phyloP scores from a whole-genome alignment of 2,329 filamentous ascomycete genomes.

The Fusarium xyrophilum region DNA sequence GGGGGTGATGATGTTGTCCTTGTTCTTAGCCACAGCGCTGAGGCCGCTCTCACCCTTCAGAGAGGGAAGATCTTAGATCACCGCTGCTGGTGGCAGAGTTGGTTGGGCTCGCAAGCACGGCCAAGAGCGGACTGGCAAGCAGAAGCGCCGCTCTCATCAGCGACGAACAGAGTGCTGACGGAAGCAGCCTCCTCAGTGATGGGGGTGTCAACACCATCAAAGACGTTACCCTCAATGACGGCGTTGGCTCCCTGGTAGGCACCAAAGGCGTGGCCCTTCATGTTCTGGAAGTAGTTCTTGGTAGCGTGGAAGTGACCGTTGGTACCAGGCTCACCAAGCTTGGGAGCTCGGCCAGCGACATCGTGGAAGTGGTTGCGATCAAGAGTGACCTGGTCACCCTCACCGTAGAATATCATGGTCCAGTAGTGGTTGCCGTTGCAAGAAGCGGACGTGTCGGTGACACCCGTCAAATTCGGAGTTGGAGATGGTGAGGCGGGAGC shows the following conservation, averaged over 20 bases:
- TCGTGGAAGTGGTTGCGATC: conserved; percentile 43
- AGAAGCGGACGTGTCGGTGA: conserved; percentile 40
- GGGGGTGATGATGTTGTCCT: conserved; percentile 36
- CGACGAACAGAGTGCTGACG: conserved; percentile 29
- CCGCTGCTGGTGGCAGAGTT: conserved; percentile 37
- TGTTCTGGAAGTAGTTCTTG: conserved; percentile 43
- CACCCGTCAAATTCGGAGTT: conserved; percentile 52
- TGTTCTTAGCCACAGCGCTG: conserved; percentile 12
- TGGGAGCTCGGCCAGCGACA: conserved; percentile 41
- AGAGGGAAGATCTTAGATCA: conserved; percentile 30
- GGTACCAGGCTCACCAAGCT: conserved; percentile 41
- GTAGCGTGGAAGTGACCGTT: conserved; percentile 37
- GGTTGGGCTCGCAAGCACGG: conserved; percentile 35
- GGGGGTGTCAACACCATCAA: conserved; percentile 38
- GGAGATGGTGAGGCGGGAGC: conserved; percentile 46
- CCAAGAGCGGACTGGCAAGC: conserved; percentile 33
- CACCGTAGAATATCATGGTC: conserved; percentile 45
- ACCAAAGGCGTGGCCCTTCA: conserved; percentile 57
- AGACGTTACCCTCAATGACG: conserved; percentile 42
- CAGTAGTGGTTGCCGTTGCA: conserved; percentile 46
- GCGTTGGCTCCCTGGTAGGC: conserved; percentile 49
- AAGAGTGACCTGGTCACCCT: conserved; percentile 38
- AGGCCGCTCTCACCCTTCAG: conserved; percentile 33
- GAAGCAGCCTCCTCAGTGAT: conserved; percentile 46
- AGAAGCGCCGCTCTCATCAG: conserved; percentile 25